A percentile compares a stretch with the other conserved stretches of the same genome.
These are phyloP conservation scores for Diplodia scrobiculata DNA, from an alignment of 2,329 filamentous ascomycete species.

Conservation along the genomic window DNA sequence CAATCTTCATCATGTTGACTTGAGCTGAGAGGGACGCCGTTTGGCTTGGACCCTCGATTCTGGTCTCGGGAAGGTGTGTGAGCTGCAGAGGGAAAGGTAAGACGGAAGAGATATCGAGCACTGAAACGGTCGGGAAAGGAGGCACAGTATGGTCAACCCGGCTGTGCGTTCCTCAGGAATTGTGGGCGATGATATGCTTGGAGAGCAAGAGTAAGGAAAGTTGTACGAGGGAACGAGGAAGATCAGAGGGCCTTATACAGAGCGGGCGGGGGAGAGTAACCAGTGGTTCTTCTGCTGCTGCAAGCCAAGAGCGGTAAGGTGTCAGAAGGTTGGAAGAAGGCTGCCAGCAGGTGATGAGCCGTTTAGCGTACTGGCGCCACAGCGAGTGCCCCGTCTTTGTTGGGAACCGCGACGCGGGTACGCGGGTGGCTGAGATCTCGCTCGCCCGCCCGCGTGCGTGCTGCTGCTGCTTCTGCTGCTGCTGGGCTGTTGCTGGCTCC, in stretches of 20 bases:
- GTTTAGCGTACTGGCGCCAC: constrained; percentile 25
- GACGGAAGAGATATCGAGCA: not conserved
- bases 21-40: not conserved
- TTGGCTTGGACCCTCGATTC: not conserved
- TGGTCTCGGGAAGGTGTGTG: constrained; percentile 10
- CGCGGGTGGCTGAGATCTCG: constrained; percentile 25
- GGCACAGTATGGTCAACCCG: not conserved
- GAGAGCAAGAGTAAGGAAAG: not conserved
- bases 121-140: not conserved
- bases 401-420: constrained; percentile 4
- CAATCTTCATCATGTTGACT: constrained; percentile 45
- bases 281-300: not conserved
- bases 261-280: not conserved
- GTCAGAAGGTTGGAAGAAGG: constrained; percentile 9
- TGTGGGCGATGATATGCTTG: not conserved
- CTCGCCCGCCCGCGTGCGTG: not conserved
- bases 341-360: constrained; percentile 11
- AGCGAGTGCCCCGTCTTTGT: constrained; percentile 18
- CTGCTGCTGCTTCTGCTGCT: not conserved
- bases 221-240: constrained; percentile 2
- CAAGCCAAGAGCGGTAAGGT: not conserved
- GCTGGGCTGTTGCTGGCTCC: not conserved
- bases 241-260: constrained; percentile 21
- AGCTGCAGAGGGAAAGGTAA: not conserved
- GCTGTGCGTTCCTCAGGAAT: not conserved